Percentiles rank a stretch among this genome's conserved stretches.
Conservation (phyloP, 2,329 filamentous ascomycete genomes). For the Pestalotiopsis sp. region DNA sequence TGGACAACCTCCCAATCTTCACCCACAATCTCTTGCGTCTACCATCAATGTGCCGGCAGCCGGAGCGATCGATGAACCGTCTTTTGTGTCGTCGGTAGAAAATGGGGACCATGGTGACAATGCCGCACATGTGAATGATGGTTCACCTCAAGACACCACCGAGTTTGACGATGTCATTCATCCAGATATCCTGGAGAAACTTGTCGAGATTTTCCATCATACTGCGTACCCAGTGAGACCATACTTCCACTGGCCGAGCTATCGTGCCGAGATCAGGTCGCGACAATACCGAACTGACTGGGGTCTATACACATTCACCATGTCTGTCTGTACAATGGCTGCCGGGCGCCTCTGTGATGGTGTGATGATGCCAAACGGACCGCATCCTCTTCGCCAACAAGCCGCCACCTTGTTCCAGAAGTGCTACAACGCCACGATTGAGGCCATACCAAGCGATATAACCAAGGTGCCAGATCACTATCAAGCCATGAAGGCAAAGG, state of each 20-base stretch:
- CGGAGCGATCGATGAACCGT: neutral
- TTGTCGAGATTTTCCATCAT: slow-evolving; percentile 1
- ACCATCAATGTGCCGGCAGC: neutral
- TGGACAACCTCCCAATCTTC: neutral
- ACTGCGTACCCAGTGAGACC: slow-evolving; percentile 1
- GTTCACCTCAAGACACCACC: neutral
- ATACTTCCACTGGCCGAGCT: slow-evolving; percentile 3
- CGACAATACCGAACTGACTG: neutral
- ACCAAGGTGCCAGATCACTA: neutral
- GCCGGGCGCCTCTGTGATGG: slow-evolving; percentile 3
- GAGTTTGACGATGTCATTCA: neutral
- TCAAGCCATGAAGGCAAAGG: slow-evolving; percentile 5
- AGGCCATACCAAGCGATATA: neutral
- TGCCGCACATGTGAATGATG: neutral
- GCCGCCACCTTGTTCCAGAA: neutral
- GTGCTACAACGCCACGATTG: neutral
- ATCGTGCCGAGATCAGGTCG: neutral
- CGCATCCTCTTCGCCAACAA: neutral
- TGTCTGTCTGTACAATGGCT: slow-evolving; percentile 4
- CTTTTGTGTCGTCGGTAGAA: neutral
- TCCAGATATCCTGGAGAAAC: slow-evolving; percentile 1
- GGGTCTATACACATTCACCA: slow-evolving; percentile 3
- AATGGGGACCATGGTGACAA: neutral
- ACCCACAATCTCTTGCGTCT: neutral
- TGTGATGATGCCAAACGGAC: neutral